These are phyloP conservation scores for Aspergillus ochraceoroseus DNA, from an alignment of 2,329 filamentous ascomycete species.

Conservation along the genomic window DNA sequence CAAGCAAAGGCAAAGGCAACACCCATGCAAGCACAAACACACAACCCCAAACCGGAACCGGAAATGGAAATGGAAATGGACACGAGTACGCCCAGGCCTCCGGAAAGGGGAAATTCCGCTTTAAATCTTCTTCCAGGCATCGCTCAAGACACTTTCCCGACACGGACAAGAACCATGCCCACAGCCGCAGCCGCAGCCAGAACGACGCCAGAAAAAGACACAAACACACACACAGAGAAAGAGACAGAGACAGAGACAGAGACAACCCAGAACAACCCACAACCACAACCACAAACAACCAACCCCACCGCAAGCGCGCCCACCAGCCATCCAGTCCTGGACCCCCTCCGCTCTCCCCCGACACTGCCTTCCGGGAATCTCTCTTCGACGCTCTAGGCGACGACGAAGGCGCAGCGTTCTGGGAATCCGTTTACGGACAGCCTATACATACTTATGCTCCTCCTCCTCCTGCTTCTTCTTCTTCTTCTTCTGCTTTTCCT, in stretches of 20 bases:
- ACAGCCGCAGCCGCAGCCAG: conserved; percentile 5
- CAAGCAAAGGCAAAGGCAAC: conserved; percentile 8
- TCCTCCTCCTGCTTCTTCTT: too few relatives aligned
- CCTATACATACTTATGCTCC: conserved; percentile 81
- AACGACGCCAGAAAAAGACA: conserved; percentile 19
- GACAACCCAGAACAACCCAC: conserved; percentile 14
- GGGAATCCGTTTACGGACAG: conserved; percentile 94
- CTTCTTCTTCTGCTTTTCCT: too few relatives aligned
- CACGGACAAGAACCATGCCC: background rate
- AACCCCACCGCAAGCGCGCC: conserved; percentile 1
- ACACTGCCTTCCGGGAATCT: conserved; percentile 81
- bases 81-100: too few relatives aligned
- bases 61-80: too few relatives aligned
- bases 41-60: too few relatives aligned
- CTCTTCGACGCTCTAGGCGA: conserved; percentile 96
- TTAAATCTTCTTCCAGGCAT: conserved; percentile 28
- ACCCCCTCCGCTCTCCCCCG: conserved; percentile 52
- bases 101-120: conserved; percentile 29
- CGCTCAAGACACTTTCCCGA: background rate
- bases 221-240: too few relatives aligned
- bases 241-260: conserved; percentile 4
- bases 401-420: conserved; percentile 91
- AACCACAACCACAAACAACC: conserved; percentile 23
- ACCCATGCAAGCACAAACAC: too few relatives aligned
- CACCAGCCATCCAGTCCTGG: background rate